These are phyloP conservation scores for Hypoxylon sp. DNA, from an alignment of 2,329 filamentous ascomycete species.

Conservation along the genomic window DNA sequence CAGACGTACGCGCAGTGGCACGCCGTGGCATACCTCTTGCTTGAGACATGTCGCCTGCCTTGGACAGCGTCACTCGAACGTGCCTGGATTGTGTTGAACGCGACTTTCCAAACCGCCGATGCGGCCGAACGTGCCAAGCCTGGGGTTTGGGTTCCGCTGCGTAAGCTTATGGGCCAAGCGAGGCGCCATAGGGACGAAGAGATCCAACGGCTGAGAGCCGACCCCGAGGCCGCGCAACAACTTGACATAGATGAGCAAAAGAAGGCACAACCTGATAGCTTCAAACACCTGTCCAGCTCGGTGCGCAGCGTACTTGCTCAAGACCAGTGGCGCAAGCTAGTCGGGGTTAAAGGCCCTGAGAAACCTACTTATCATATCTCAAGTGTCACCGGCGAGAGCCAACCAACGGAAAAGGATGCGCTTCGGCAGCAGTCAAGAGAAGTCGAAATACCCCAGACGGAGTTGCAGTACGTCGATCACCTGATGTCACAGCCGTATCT, in stretches of 20 bases:
- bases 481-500: slow-evolving; percentile 58
- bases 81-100: slow-evolving; percentile 64
- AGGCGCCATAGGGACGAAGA: slow-evolving; percentile 67
- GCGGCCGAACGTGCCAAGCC: slow-evolving; percentile 62
- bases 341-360: slow-evolving; percentile 54
- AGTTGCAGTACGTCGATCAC: slow-evolving; percentile 55
- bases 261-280: slow-evolving; percentile 61
- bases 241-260: slow-evolving; percentile 66
- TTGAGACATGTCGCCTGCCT: slow-evolving; percentile 65
- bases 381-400: slow-evolving; percentile 28
- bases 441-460: slow-evolving; percentile 17
- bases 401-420: slow-evolving; percentile 3
- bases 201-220: slow-evolving; percentile 62
- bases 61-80: slow-evolving; percentile 67
- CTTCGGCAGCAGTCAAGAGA: slow-evolving; percentile 5
- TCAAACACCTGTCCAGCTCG: slow-evolving; percentile 63
- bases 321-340: slow-evolving; percentile 67
- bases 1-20: slow-evolving; percentile 73
- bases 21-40: slow-evolving; percentile 69
- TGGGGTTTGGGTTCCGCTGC: slow-evolving; percentile 68
- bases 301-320: slow-evolving; percentile 64
- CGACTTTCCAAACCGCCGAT: slow-evolving; percentile 57
- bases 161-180: slow-evolving; percentile 68
- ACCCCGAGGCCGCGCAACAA: slow-evolving; percentile 64
- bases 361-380: slow-evolving; percentile 45